Evolutionary conservation across 140 eudicot species (phyloP).

Genomic region (Cichorium intybus): DNA sequence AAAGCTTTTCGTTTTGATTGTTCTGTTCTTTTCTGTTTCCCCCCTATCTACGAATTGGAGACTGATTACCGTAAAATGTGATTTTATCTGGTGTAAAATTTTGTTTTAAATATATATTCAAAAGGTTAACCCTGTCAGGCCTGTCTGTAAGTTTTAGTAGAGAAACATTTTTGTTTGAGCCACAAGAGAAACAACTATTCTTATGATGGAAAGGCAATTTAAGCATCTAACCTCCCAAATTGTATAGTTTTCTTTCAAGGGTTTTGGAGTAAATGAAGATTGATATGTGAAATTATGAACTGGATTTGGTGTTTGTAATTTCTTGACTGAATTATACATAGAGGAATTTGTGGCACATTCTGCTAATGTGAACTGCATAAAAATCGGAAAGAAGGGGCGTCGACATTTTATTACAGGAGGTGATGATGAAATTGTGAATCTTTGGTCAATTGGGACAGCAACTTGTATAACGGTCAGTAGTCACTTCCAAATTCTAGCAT

Average conservation of each 20-base stretch:
- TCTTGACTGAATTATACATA: constrained; percentile 44
- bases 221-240: neutral
- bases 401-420: constrained; percentile 71
- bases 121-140: too few species aligned
- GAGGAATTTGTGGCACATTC: constrained; percentile 97
- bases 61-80: neutral
- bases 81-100: neutral
- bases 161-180: neutral
- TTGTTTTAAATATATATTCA: neutral
- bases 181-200: neutral
- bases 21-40: constrained; percentile 9
- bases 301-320: constrained; percentile 9
- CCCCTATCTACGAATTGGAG: neutral
- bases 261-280: neutral
- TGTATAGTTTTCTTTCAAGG: neutral
- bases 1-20: neutral
- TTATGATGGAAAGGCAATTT: neutral
- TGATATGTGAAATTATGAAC: neutral
- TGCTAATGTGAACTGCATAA: constrained; percentile 78
- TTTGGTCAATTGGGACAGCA: constrained; percentile 81
- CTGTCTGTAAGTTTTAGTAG: neutral
- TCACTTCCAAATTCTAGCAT: neutral
- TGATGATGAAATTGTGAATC: constrained; percentile 80
- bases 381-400: constrained; percentile 67
- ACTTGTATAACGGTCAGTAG: constrained; percentile 58